Evolutionary conservation across 768 basidiomycete species (phyloP).

Genomic region (Roridomyces roridus): DNA sequence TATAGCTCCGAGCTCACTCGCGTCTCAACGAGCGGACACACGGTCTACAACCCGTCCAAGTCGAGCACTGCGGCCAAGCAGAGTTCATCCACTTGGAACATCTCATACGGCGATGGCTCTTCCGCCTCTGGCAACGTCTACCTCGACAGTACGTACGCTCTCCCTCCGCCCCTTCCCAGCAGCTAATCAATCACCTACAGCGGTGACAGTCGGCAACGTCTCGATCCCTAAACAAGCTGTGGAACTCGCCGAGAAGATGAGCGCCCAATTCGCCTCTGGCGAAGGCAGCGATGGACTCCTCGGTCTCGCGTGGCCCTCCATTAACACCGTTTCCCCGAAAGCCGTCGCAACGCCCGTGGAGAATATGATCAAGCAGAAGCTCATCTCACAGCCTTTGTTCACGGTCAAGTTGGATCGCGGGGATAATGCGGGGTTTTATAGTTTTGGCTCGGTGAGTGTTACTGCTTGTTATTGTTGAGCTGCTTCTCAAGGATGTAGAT

Average conservation of each 20-base stretch:
- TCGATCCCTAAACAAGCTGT: constrained; percentile 41
- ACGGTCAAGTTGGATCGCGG: constrained; percentile 44
- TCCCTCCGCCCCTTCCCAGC: not conserved
- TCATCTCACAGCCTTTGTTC: constrained; percentile 39
- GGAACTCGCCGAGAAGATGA: constrained; percentile 42
- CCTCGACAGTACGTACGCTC: constrained; percentile 26
- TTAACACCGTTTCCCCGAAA: constrained; percentile 44
- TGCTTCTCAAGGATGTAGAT: constrained; percentile 23
- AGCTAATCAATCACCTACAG: not conserved
- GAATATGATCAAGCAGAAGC: constrained; percentile 43
- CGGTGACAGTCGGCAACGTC: constrained; percentile 30
- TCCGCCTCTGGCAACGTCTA: constrained; percentile 34
- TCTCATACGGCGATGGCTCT: constrained; percentile 33
- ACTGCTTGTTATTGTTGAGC: not conserved
- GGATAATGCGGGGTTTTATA: constrained; percentile 44
- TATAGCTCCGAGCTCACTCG: constrained; percentile 27
- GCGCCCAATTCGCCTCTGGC: constrained; percentile 38
- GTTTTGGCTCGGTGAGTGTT: constrained; percentile 36
- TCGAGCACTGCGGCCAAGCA: constrained; percentile 28
- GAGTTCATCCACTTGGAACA: constrained; percentile 28
- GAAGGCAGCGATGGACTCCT: constrained; percentile 44
- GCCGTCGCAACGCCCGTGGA: constrained; percentile 44
- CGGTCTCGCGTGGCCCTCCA: constrained; percentile 42
- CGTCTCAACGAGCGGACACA: constrained; percentile 25
- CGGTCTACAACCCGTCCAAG: constrained; percentile 30